Percentiles rank a stretch among this genome's conserved stretches.
These are phyloP conservation scores for Leptodontidium sp. DNA, from an alignment of 2,329 filamentous ascomycete genomes.

Conservation along the genomic window DNA sequence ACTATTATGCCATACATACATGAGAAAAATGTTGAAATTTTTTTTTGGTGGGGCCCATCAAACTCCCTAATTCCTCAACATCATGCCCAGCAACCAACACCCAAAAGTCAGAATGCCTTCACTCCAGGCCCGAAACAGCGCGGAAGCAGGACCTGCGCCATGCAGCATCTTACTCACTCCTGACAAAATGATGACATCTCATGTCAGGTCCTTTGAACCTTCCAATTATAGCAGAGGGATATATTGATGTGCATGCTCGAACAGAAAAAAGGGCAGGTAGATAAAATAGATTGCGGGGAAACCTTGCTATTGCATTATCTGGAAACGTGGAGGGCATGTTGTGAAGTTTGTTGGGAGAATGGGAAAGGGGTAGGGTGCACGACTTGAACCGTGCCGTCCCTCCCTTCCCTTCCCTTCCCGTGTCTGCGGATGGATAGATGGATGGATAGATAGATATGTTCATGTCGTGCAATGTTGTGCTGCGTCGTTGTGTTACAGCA, in stretches of 20 bases:
- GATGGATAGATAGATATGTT: neutral
- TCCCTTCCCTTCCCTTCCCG: constrained; percentile 5
- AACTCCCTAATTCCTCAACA: neutral
- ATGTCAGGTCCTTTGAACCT: neutral
- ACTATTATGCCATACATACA: no score
- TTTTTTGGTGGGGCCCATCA: neutral
- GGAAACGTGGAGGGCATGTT: constrained; percentile 16
- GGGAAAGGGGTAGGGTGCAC: neutral
- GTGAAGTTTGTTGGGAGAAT: neutral
- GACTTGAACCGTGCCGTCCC: constrained; percentile 30
- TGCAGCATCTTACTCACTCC: constrained; percentile 12
- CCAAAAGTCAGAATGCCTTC: constrained; percentile 11
- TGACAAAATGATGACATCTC: constrained; percentile 18
- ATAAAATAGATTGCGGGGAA: constrained; percentile 15
- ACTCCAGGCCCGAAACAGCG: neutral
- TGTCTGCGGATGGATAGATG: neutral
- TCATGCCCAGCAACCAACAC: neutral
- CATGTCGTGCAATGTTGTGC: neutral
- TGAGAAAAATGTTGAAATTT: neutral
- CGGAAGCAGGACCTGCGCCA: constrained; percentile 12
- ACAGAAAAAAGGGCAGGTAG: neutral
- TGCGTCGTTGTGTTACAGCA: constrained; percentile 10
- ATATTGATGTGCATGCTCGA: neutral
- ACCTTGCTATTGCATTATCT: constrained; percentile 13
- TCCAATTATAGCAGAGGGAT: neutral